Evolutionary conservation across 192 early-diverging fungal genomes (phyloP).

Genomic region (Spizellomyces sp.): DNA sequence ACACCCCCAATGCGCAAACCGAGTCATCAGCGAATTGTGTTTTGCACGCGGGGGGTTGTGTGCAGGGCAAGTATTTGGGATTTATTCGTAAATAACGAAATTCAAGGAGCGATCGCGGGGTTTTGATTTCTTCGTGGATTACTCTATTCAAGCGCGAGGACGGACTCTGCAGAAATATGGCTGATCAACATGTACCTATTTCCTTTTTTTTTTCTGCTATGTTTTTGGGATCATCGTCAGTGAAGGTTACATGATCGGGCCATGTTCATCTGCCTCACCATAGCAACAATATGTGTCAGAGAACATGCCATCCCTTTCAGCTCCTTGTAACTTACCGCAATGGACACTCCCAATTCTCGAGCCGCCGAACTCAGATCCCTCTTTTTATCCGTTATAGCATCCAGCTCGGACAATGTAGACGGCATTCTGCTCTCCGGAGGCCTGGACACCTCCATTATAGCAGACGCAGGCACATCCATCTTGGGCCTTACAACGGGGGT

Average conservation of each 20-base stretch:
- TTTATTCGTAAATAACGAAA: too few species aligned
- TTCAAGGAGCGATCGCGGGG: too few species aligned
- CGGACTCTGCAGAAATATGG: background rate
- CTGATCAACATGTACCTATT: background rate
- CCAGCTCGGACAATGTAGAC: background rate
- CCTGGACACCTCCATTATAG: slow-evolving; percentile 71
- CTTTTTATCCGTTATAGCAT: background rate
- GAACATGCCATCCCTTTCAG: background rate
- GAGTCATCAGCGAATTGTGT: too few species aligned
- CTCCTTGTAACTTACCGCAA: background rate
- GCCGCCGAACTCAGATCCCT: background rate
- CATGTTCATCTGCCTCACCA: background rate
- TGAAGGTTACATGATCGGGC: background rate
- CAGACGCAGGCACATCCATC: slow-evolving; percentile 42
- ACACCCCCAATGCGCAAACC: too few species aligned
- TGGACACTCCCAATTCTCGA: background rate
- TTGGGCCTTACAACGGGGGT: slow-evolving; percentile 48
- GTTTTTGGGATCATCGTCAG: background rate
- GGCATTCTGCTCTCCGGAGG: slow-evolving; percentile 61
- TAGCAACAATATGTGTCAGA: background rate
- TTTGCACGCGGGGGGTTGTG: too few species aligned
- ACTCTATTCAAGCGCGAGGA: too few species aligned
- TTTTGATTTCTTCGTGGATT: too few species aligned
- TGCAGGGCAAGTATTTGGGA: too few species aligned
- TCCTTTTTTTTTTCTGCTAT: background rate